Evolutionary conservation across 768 basidiomycete species (phyloP).

Genomic region (Macrolepiota fuliginosa): DNA sequence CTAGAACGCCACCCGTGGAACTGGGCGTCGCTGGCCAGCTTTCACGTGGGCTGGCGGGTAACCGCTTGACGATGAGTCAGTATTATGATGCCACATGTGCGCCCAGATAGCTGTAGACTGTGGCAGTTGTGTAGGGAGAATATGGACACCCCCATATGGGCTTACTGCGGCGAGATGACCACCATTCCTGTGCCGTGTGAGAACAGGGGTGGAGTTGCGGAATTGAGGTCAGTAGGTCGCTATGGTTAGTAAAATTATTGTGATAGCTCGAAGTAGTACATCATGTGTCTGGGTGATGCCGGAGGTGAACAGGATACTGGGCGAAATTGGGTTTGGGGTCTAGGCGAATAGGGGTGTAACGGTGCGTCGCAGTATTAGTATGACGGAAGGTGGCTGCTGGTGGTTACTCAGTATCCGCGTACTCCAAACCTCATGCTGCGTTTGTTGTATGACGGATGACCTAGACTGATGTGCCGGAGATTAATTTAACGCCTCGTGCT

Average conservation of each 20-base stretch:
- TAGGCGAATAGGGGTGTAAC: background rate
- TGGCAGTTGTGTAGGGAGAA: background rate
- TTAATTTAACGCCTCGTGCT: constrained; percentile 6
- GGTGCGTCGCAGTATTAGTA: background rate
- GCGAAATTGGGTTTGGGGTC: background rate
- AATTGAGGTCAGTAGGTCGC: background rate
- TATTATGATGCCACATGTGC: background rate
- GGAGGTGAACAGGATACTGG: background rate
- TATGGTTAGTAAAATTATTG: constrained; percentile 4
- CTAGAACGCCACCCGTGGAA: background rate
- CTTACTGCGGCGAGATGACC: constrained; percentile 9
- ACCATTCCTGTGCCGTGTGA: constrained; percentile 8
- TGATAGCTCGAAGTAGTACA: background rate
- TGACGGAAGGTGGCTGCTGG: background rate
- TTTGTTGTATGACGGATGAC: background rate
- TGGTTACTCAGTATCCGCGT: background rate
- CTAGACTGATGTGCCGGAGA: constrained; percentile 3
- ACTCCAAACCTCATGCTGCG: background rate
- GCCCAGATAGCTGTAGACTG: background rate
- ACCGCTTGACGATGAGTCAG: background rate
- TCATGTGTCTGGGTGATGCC: constrained; percentile 7
- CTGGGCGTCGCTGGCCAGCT: background rate
- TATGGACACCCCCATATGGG: constrained; percentile 8
- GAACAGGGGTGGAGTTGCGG: constrained; percentile 3
- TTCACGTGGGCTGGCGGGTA: constrained; percentile 1